Evolutionary conservation across 345 rosid genomes (phyloP), one percentile per base, ranked within the genome.

Genomic region (Corymbia maculata): DNA sequence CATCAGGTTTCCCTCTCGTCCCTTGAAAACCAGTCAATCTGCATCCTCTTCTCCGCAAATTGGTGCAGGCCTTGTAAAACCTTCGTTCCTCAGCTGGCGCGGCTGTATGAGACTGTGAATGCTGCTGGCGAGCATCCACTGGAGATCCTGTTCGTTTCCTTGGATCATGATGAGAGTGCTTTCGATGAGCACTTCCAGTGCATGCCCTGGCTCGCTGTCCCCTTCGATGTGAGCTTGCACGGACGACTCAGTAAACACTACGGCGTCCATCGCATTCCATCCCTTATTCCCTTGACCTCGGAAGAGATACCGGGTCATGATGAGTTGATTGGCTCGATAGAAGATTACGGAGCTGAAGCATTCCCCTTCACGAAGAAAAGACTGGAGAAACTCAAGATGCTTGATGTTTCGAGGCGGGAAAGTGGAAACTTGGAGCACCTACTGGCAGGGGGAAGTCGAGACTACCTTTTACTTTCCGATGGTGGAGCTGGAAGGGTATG

Each of bases 181-280:
- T 95, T 94, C 89, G 89, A 92, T 82, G 94, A 94, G 30, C 96
- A 96, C 85, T 95, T 94, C 92, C 90, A 91, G 93, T 90, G 86
- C 91, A 96, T 96, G 98, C 94, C 98, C 32, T 95, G 98, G 98
- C 95, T 95, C 44, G 95, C 96, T 13, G 92, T 96, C 89, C 96
- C 98, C 14, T 95, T 95, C 91, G 92, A 90, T 75, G 90, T 61
- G 45, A 91, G 79, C 85, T 86, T 94, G 82, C 93, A 91, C 49
- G 91, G 91, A 66, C 89, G 87, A 55, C 86, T 96, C 89, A 92
- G 91, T 30, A 91, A 88, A 64, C 90, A 87, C 88, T 95, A 91
- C 87, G 87, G 26, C 10, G 91, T 96, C 85, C 85, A 91, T 86
- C 95, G 94, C 51, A 95, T 96, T 44, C 98, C 98, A 8, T 94